Conservation (phyloP, 768 basidiomycete genomes). For the Tephrocybe sp. region DNA sequence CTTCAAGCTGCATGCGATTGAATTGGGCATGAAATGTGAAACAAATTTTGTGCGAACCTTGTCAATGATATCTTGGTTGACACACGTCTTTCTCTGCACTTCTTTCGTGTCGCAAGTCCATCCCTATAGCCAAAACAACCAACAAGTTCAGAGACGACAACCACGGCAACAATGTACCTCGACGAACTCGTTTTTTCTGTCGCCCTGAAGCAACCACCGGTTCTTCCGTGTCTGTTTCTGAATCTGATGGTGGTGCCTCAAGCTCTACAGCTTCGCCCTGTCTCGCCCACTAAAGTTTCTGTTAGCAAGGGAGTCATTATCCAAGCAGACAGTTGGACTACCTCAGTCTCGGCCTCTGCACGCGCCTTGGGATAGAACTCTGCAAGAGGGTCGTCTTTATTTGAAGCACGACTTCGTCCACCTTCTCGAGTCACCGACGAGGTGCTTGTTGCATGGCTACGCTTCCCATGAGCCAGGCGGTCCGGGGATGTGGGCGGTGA, state of each 20-base stretch:
- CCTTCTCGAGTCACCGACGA: constrained; percentile 3
- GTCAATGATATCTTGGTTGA: constrained; percentile 74
- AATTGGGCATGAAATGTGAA: no score
- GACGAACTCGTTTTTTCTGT: constrained; percentile 27
- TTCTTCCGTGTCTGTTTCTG: constrained; percentile 19
- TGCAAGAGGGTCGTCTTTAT: constrained; percentile 53
- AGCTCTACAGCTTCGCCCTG: constrained; percentile 37
- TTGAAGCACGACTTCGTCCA: constrained; percentile 3
- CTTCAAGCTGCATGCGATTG: constrained; percentile 48
- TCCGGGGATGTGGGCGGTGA: constrained; percentile 18
- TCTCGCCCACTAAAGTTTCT: constrained; percentile 29
- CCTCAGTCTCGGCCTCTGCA: constrained; percentile 44
- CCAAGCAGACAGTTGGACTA: constrained; percentile 22
- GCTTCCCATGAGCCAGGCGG: not conserved
- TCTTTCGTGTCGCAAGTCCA: constrained; percentile 64
- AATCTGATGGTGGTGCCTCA: constrained; percentile 22
- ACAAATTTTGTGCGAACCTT: constrained; percentile 43
- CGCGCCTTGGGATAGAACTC: constrained; percentile 64
- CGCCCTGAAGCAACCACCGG: constrained; percentile 15
- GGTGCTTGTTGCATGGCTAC: not conserved
- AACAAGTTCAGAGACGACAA: not conserved
- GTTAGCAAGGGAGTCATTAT: not conserved
- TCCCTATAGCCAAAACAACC: constrained; percentile 37
- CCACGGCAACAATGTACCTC: not conserved
- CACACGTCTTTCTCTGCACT: constrained; percentile 32